Percentiles rank a stretch among this genome's conserved stretches.
These are phyloP conservation scores for Rhododendron griersonianum DNA, from an alignment of 148 eudicot species.

Conservation along the genomic window DNA sequence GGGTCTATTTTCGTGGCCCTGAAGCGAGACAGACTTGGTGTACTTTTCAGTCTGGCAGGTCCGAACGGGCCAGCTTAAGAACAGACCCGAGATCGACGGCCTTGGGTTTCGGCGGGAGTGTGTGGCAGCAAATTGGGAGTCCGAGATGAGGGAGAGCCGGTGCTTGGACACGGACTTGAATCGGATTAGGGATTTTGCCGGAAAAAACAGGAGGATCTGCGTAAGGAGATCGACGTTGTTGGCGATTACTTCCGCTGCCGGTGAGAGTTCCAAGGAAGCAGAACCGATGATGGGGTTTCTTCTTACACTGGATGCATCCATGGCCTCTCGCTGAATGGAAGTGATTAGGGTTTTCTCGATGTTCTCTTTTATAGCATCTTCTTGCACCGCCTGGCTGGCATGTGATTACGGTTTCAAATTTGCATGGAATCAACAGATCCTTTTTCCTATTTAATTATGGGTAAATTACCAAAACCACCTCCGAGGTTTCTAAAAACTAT, in stretches of 20 bases:
- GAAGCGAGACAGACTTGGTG: neutral
- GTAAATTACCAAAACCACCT: too few relatives aligned
- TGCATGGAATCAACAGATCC: too few relatives aligned
- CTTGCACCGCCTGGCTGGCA: too few relatives aligned
- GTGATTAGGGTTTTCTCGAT: too few relatives aligned
- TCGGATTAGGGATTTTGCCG: neutral
- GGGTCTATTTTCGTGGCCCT: neutral
- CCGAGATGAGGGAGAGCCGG: neutral
- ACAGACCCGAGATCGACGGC: neutral
- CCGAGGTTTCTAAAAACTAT: too few relatives aligned
- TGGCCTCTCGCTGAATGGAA: too few relatives aligned
- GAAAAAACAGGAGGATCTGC: neutral
- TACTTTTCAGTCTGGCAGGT: neutral
- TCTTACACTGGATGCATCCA: too few relatives aligned
- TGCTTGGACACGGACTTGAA: neutral
- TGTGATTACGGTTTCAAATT: too few relatives aligned
- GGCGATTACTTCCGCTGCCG: neutral
- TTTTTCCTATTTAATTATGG: too few relatives aligned
- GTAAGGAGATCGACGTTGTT: neutral
- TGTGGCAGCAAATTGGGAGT: neutral
- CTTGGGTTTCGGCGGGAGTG: neutral
- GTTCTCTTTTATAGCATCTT: too few relatives aligned
- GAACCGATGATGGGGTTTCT: too few relatives aligned
- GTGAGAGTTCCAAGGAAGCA: neutral
- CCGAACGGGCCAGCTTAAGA: neutral